A percentile compares a stretch with the other conserved stretches of the same genome.
Conservation (phyloP, 148 eudicot genomes). For the Silene latifolia region DNA sequence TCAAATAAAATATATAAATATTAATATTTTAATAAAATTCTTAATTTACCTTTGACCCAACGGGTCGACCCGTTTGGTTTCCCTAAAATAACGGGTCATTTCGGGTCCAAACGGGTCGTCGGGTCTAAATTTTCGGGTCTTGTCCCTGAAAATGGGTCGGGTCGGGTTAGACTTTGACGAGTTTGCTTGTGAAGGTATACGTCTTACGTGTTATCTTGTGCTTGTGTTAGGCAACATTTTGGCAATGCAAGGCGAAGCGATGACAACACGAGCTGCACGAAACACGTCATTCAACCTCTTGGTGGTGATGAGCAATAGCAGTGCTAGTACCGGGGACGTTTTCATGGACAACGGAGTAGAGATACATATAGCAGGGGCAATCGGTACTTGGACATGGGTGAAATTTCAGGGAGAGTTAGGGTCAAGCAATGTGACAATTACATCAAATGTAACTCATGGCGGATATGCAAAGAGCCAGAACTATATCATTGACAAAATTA, state of each 20-base stretch:
- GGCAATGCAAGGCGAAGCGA: slow-evolving; percentile 48
- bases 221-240: slow-evolving; percentile 32
- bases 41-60: too few relatives aligned
- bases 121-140: too few relatives aligned
- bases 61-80: too few relatives aligned
- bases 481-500: slow-evolving; percentile 39
- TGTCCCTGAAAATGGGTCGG: too few relatives aligned
- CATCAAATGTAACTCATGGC: slow-evolving; percentile 33
- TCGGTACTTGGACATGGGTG: slow-evolving; percentile 30
- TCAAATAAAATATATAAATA: too few relatives aligned
- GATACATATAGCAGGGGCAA: slow-evolving; percentile 30
- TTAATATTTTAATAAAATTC: too few relatives aligned
- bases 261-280: slow-evolving; percentile 46
- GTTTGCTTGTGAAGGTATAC: too few relatives aligned
- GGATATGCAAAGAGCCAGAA: slow-evolving; percentile 34
- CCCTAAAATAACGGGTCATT: too few relatives aligned
- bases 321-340: slow-evolving; percentile 31
- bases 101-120: too few relatives aligned
- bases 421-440: slow-evolving; percentile 11
- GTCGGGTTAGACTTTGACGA: background rate
- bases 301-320: slow-evolving; percentile 31
- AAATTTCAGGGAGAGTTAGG: slow-evolving; percentile 22
- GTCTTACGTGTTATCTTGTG: background rate
- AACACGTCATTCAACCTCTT: slow-evolving; percentile 47
- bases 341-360: slow-evolving; percentile 55